Evolutionary conservation across 2,329 filamentous ascomycete genomes (phyloP).

Genomic region (Pseudogymnoascus sp.): DNA sequence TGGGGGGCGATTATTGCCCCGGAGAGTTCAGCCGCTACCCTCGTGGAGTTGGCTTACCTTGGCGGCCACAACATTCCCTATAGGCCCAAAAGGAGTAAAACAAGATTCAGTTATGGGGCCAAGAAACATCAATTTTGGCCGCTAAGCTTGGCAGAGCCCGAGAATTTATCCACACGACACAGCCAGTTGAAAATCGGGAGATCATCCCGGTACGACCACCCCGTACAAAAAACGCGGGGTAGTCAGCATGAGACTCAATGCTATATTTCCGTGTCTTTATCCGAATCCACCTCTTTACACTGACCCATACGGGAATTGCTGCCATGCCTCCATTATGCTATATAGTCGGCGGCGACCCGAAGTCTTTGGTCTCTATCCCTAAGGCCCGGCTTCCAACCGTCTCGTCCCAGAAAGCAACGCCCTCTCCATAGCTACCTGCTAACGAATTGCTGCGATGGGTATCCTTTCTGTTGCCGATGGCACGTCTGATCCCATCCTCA

Average conservation of each 20-base stretch:
- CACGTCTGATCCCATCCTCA: conserved; percentile 31
- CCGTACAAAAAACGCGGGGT: conserved; percentile 6
- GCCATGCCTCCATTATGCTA: conserved; percentile 3
- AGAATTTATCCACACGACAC: not conserved
- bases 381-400: not conserved
- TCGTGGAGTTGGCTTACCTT: not conserved
- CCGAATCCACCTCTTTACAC: conserved; percentile 1
- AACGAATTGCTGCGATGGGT: conserved; percentile 5
- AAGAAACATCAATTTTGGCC: not conserved
- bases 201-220: not conserved
- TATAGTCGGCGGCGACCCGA: conserved; percentile 1
- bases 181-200: conserved; percentile 5
- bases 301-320: not conserved
- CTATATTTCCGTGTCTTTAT: conserved; percentile 6
- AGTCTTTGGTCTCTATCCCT: not conserved
- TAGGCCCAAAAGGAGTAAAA: not conserved
- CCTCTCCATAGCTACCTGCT: not conserved
- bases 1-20: not conserved
- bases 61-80: not conserved
- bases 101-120: not conserved
- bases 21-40: not conserved
- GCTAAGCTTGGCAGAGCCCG: not conserved
- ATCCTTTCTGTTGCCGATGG: not conserved
- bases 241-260: not conserved
- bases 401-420: conserved; percentile 1